Percentiles rank a stretch among this genome's conserved stretches.
phyloP scores from a whole-genome alignment of 306 rosid species.

The Citrullus mucosospermus region DNA sequence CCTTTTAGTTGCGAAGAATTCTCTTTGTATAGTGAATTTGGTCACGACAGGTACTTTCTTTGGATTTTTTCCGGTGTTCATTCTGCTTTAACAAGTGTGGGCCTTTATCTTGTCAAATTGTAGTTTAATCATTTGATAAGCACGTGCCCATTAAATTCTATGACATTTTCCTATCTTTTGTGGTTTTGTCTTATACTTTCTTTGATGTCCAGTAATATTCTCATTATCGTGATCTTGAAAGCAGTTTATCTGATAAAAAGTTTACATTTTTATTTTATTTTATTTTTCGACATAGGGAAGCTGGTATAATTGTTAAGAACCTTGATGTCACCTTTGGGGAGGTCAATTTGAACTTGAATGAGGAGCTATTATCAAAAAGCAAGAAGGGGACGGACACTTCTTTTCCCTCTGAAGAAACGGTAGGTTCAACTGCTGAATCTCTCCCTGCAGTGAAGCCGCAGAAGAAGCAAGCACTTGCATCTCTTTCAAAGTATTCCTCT shows the following conservation, averaged over 20 bases:
- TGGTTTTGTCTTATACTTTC: not conserved
- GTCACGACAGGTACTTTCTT: constrained; percentile 72
- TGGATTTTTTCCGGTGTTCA: not conserved
- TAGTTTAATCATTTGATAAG: not conserved
- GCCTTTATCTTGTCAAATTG: not conserved
- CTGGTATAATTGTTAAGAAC: constrained; percentile 65
- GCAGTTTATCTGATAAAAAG: not conserved
- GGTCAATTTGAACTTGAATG: constrained; percentile 61
- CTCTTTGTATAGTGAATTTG: constrained; percentile 73
- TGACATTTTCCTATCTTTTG: not conserved
- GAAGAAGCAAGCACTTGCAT: constrained; percentile 37
- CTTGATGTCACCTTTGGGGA: constrained; percentile 67
- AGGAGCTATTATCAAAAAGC: constrained; percentile 51
- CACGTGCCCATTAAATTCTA: not conserved
- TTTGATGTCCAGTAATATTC: not conserved
- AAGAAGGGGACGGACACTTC: constrained; percentile 45
- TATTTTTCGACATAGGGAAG: constrained; percentile 58
- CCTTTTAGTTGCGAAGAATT: constrained; percentile 67
- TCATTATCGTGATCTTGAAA: not conserved
- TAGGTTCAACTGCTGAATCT: constrained; percentile 35
- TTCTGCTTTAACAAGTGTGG: not conserved
- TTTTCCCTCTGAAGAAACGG: constrained; percentile 30
- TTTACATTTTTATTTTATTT: constrained; percentile 14
- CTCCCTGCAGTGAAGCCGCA: constrained; percentile 25
- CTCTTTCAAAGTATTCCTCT: constrained; percentile 60